A percentile compares a stretch with the other conserved stretches of the same genome.
These are phyloP conservation scores for Spergularia bocconei DNA, from an alignment of 148 eudicot genomes.

Conservation along the genomic window DNA sequence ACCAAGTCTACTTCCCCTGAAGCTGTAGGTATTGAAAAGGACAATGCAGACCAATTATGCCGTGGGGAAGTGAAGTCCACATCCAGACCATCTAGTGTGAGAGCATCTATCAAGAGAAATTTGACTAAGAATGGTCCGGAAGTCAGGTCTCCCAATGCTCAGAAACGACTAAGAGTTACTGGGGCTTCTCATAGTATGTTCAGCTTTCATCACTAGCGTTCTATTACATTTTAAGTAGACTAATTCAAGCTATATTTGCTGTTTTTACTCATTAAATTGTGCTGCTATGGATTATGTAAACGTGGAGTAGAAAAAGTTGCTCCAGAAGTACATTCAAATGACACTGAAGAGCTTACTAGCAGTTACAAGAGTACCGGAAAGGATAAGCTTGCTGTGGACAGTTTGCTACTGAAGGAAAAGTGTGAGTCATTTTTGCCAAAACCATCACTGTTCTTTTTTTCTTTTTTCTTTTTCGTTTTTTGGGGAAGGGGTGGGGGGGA, in stretches of 20 bases:
- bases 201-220: conserved; percentile 12
- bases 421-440: conserved; percentile 31
- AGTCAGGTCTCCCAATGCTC: conserved; percentile 14
- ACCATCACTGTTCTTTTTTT: background rate
- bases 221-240: background rate
- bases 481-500: background rate
- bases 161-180: conserved; percentile 25
- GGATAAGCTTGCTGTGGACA: conserved; percentile 20
- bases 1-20: conserved; percentile 22
- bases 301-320: conserved; percentile 26
- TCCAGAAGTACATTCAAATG: conserved; percentile 21
- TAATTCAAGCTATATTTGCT: background rate
- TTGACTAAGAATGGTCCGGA: conserved; percentile 20
- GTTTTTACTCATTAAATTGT: conserved; percentile 15
- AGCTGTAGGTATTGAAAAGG: conserved; percentile 23
- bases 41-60: conserved; percentile 25
- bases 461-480: background rate
- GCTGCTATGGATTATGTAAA: conserved; percentile 25
- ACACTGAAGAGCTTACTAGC: conserved; percentile 30
- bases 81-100: conserved; percentile 16
- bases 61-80: conserved; percentile 23
- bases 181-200: conserved; percentile 38
- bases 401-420: conserved; percentile 28
- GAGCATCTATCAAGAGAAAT: conserved; percentile 27
- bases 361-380: conserved; percentile 17